These are phyloP conservation scores for Nitzschia sp. DNA, from an alignment of 108 stramenopile species.

Conservation along the genomic window DNA sequence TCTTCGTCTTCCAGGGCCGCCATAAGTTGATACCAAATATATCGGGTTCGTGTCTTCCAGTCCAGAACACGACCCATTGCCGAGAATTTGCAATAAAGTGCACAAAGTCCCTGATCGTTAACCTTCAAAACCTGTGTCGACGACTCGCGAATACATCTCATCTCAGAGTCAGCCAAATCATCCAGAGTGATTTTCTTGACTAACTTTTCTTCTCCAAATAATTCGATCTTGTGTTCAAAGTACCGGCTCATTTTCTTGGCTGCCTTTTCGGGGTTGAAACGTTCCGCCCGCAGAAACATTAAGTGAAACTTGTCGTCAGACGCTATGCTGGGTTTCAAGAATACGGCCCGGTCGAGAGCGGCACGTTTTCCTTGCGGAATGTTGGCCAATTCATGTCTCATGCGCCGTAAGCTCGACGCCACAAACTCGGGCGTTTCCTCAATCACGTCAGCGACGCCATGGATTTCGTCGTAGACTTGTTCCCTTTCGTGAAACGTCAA, in stretches of 20 bases:
- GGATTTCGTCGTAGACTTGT: slow-evolving; percentile 8
- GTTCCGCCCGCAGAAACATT: slow-evolving; percentile 41
- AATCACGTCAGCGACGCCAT: neutral
- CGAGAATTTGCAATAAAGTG: neutral
- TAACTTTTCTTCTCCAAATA: slow-evolving; percentile 32
- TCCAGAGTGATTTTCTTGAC: slow-evolving; percentile 24
- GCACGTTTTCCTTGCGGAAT: neutral
- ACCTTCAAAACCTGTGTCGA: neutral
- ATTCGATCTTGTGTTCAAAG: slow-evolving; percentile 35
- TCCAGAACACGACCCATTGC: neutral
- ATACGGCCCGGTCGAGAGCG: neutral
- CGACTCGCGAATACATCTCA: neutral
- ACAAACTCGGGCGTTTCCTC: slow-evolving; percentile 7
- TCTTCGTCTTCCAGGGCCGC: neutral
- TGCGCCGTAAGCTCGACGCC: neutral
- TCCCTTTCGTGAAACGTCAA: slow-evolving; percentile 10
- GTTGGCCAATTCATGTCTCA: neutral
- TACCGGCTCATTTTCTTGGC: slow-evolving; percentile 22
- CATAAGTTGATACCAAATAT: neutral
- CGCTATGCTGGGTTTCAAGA: neutral
- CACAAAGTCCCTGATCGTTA: neutral
- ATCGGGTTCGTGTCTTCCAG: neutral
- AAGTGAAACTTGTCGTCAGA: slow-evolving; percentile 27
- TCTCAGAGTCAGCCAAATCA: slow-evolving; percentile 23
- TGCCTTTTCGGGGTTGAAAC: slow-evolving; percentile 33